Evolutionary conservation across 176 grass and related monocot species (phyloP), one percentile per base, ranked within the genome.

Genomic region (Phyllostachys edulis): DNA sequence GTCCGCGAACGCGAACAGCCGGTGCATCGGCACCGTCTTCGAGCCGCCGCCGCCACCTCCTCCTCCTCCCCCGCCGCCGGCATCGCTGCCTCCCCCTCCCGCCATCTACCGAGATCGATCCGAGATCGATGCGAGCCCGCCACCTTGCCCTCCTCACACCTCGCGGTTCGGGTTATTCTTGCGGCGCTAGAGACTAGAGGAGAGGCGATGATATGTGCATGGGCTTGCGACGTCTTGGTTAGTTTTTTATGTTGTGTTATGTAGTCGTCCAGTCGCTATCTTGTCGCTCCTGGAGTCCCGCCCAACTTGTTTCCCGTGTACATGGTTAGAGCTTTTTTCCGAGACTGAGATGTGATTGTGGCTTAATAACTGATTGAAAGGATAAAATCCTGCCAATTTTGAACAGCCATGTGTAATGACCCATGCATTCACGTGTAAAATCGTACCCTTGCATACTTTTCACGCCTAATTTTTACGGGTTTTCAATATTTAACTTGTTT

Each of bases 1-100:
- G 79, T 88, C 86, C 26, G 79, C 86, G 79, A 88, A 87, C 26
- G 79, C n/a, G 47, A 87, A 87, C 16, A 87, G 63, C 26, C 63
- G 78, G 39, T 82, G 36, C 49, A 87, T 68, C 60, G 79, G 71
- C 60, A 82, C 85, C 37, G 44, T 68, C 73, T 34, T 77, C 24
- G 49, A 29, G 29, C 29, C 29, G 29, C 29, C 29, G 29, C 29
- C 29, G 29, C 29, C 29, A 29, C 1, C 63, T 2, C 23, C 47
- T 9, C 59, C 70, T 0, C 40, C 57, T 3, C 41, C 18, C 0
- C n/a, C 38, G 24, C 82, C 38, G n/a, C 62, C 50, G 63, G 38
- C 83, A 59, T 59, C 15, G 16, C 36, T 60, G 5, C 45, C 45
- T 41, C 44, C 61, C 6, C 34, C 38, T 41, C 60, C 60, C 10